Conservation (phyloP, 2,329 filamentous ascomycete genomes). For the Delphinella strobiligena region DNA sequence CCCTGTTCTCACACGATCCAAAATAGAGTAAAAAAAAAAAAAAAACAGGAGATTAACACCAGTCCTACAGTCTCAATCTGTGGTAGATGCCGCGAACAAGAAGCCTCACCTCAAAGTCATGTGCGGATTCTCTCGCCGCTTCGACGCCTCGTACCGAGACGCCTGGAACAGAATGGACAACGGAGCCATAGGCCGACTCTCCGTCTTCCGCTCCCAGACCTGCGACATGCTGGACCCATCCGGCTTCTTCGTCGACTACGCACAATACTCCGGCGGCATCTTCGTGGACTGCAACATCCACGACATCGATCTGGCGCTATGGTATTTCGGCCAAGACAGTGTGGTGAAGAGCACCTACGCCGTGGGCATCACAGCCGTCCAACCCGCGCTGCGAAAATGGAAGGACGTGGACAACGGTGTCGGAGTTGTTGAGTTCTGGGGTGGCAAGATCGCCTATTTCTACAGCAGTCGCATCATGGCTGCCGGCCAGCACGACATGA, state of each 20-base stretch:
- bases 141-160: slow-evolving; percentile 53
- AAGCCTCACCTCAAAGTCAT: slow-evolving; percentile 53
- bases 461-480: slow-evolving; percentile 31
- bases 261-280: slow-evolving; percentile 53
- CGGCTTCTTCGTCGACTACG: slow-evolving; percentile 58
- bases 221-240: slow-evolving; percentile 54
- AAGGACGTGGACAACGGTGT: slow-evolving; percentile 52
- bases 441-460: slow-evolving; percentile 32
- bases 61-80: slow-evolving; percentile 42
- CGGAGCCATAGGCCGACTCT: slow-evolving; percentile 47
- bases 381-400: slow-evolving; percentile 44
- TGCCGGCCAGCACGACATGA: slow-evolving; percentile 31
- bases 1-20: neutral
- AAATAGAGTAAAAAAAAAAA: neutral
- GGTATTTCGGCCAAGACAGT: slow-evolving; percentile 48
- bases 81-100: slow-evolving; percentile 44
- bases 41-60: neutral
- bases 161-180: slow-evolving; percentile 40
- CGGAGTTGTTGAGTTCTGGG: slow-evolving; percentile 46
- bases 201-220: slow-evolving; percentile 52
- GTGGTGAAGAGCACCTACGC: slow-evolving; percentile 45
- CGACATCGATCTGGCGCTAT: slow-evolving; percentile 54
- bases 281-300: slow-evolving; percentile 62
- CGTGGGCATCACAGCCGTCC: slow-evolving; percentile 46
- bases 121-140: slow-evolving; percentile 54